A percentile compares a stretch with the other conserved stretches of the same genome.
phyloP scores from a whole-genome alignment of 495 filamentous ascomycete genomes.

The Annulohypoxylon maeteangense region DNA sequence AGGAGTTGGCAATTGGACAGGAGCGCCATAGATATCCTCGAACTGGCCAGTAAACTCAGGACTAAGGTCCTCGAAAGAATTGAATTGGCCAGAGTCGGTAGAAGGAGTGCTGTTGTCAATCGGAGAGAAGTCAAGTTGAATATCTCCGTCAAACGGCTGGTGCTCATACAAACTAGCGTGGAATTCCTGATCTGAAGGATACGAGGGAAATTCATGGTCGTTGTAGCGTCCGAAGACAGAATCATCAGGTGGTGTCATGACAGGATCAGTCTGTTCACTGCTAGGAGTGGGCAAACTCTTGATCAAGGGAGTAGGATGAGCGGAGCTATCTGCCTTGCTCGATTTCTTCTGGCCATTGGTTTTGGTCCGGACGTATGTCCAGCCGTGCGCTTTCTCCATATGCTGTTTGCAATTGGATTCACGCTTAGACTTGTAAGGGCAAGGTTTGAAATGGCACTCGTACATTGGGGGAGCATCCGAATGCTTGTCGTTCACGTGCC shows the following conservation, averaged over 20 bases:
- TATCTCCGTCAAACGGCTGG: constrained; percentile 51
- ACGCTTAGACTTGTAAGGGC: constrained; percentile 93
- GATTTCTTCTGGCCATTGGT: constrained; percentile 76
- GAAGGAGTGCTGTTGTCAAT: constrained; percentile 60
- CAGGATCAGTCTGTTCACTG: constrained; percentile 53
- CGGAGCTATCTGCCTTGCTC: constrained; percentile 56
- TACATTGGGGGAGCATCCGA: constrained; percentile 78
- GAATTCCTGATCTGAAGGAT: constrained; percentile 52
- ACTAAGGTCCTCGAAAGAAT: constrained; percentile 58
- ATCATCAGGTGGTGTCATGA: constrained; percentile 58
- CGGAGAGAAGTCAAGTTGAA: constrained; percentile 62
- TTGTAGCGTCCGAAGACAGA: constrained; percentile 46
- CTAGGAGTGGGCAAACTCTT: constrained; percentile 64
- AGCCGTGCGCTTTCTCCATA: constrained; percentile 98
- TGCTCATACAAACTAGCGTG: constrained; percentile 44
- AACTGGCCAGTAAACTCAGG: constrained; percentile 59
- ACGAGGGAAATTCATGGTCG: constrained; percentile 55
- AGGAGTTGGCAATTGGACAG: constrained; percentile 55
- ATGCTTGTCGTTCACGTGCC: constrained; percentile 96
- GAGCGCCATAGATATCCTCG: constrained; percentile 67
- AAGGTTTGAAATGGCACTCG: constrained; percentile 84
- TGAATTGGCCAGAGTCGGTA: constrained; percentile 58
- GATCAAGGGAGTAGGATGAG: constrained; percentile 66
- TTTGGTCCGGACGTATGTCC: constrained; percentile 90
- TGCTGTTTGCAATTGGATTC: constrained; percentile 99